These are phyloP conservation scores for Chrysopogon serrulatus DNA, from an alignment of 176 grass and related monocot genomes.

Conservation along the genomic window DNA sequence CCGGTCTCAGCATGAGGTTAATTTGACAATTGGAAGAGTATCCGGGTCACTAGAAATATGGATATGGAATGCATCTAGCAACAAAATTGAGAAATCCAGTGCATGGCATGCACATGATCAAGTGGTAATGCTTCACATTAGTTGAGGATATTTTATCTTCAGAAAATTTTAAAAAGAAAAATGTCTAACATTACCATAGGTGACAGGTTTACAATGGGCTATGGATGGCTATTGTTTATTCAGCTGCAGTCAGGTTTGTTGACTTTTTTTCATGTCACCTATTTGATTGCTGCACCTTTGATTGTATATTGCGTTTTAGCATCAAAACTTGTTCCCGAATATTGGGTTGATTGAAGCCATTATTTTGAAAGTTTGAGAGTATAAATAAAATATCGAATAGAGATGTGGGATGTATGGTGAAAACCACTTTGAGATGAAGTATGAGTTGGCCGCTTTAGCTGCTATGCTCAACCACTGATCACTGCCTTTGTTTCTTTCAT, in stretches of 20 bases:
- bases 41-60: conserved; percentile 74
- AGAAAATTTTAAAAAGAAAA: conserved; percentile 4
- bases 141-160: conserved; percentile 14
- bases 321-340: not conserved
- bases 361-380: not conserved
- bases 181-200: conserved; percentile 50
- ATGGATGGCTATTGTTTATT: conserved; percentile 79
- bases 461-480: not conserved
- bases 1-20: conserved; percentile 43
- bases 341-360: not conserved
- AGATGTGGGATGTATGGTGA: not conserved
- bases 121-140: conserved; percentile 70
- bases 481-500: not conserved
- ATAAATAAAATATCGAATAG: not conserved
- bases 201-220: conserved; percentile 82
- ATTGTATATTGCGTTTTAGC: not conserved
- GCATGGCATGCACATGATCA: conserved; percentile 66
- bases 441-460: not conserved
- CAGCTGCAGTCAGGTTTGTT: conserved; percentile 85
- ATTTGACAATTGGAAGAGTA: conserved; percentile 71
- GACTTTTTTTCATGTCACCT: not conserved
- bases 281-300: not conserved
- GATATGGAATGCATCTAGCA: conserved; percentile 50
- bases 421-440: not conserved
- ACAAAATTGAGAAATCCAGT: conserved; percentile 47